These are phyloP conservation scores for Dillenia suffruticosa DNA, from an alignment of 164 flowering plant genomes.

Conservation along the genomic window DNA sequence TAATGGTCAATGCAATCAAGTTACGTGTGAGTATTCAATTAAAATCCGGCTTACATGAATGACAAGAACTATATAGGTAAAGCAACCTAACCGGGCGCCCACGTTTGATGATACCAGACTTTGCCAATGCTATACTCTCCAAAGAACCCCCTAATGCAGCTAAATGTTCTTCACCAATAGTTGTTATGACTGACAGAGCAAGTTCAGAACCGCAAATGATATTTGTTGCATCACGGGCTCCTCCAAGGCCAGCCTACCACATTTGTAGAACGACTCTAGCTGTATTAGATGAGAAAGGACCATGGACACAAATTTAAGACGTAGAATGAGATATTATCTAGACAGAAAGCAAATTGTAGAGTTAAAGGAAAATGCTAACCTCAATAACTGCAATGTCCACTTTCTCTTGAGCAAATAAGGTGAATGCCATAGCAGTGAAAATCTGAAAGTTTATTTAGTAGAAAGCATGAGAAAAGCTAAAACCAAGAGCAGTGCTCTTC, in stretches of 20 bases:
- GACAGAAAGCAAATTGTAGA: not conserved
- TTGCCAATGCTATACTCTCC: conserved; percentile 89
- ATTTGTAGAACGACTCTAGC: not conserved
- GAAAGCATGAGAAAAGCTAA: not conserved
- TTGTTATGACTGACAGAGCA: conserved; percentile 75
- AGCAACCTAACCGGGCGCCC: conserved; percentile 86
- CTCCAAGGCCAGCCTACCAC: conserved; percentile 88
- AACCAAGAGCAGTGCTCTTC: not conserved
- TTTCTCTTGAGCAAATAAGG: conserved; percentile 67
- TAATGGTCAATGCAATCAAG: not conserved
- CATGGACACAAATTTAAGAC: not conserved
- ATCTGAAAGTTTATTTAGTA: conserved; percentile 45
- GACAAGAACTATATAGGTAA: conserved; percentile 11
- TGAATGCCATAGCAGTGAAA: conserved; percentile 81
- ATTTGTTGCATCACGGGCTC: conserved; percentile 97
- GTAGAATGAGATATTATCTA: not conserved
- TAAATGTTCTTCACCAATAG: conserved; percentile 84
- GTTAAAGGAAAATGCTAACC: conserved; percentile 35
- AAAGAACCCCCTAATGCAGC: conserved; percentile 93
- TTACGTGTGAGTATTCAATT: not conserved
- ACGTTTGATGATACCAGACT: conserved; percentile 87
- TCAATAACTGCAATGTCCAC: conserved; percentile 90
- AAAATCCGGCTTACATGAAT: not conserved
- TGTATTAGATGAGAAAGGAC: not conserved
- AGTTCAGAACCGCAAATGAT: conserved; percentile 56